Evolutionary conservation across 352 stramenopile species (phyloP), one percentile per base, ranked within the genome.

Genomic region (Pythium phragmiticola): DNA sequence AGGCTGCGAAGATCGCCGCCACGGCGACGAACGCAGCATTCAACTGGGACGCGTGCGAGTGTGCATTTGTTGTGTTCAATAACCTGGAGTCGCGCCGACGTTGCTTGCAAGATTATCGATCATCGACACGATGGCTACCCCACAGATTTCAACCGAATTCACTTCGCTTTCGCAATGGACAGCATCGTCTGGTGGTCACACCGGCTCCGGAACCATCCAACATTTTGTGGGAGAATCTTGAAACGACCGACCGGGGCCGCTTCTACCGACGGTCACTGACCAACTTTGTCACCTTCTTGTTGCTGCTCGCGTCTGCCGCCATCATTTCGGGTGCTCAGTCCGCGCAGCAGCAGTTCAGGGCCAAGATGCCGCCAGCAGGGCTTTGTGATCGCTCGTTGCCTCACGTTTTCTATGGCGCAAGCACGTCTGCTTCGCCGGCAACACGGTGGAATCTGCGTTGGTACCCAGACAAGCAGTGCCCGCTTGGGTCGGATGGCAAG

Each of bases 61-160:
- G 83, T 51, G 89, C 89, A 0, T 96, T 95, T 47, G 78, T 97
- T 0, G 85, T 95, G 11, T 97, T 97, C 60, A 90, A 96, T 62
- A 88, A 94, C 52, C 48, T 93, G 43, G 88, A 95, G 59, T 94
- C 84, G 9, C 74, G 70, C 7, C 77, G 80, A 1, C 74, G 87
- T 1, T 96, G 87, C 45, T 42, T 96, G 16, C 66, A 76, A 17
- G 89, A 97, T 74, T 96, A 97, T 62, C 72, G 78, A 0, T 73
- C 69, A 3, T 90, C 75, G 7, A 65, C 67, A 3, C 65, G 65
- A 23, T 82, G 74, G 69, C 65, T 90, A 12, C 48, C 75, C 4
- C 74, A 63, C 4, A 64, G 66, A 7, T 89, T 80, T 51, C 82
- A 92, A 30, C 85, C 85, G 0, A 78, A 73, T 53, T 7, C 42